Evolutionary conservation across 352 stramenopile genomes (phyloP), one percentile per base, ranked within the genome.

Genomic region (Aphanomyces astaci): DNA sequence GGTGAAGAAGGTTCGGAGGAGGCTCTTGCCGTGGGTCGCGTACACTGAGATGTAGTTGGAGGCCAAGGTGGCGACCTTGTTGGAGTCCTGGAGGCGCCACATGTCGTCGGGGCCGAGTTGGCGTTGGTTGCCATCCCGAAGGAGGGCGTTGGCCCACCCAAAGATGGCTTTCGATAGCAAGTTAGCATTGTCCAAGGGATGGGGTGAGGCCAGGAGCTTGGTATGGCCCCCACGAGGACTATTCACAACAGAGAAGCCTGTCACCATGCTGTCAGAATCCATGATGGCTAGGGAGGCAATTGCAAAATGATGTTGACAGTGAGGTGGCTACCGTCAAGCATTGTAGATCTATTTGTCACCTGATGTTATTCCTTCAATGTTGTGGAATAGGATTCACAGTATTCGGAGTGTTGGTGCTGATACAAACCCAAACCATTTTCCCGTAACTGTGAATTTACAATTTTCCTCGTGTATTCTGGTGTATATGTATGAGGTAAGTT

Each of bases 71-170:
- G 48, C 46, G 2, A 73, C 71, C 7, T 59, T 56, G 67, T 75
- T 78, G 10, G 60, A 64, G 22, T n/a, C 27, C 25, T 74, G 39
- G 28, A 83, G 28, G n/a, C 43, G 27, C 66, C 67, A 78, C 57
- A 89, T 28, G 59, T 86, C 79, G 5, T 75, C 45, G 11, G 66
- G 32, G 22, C 79, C 13, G n/a, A 89, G 72, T 66, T 83, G 76
- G 1, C 74, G 76, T 40, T 45, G 17, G 48, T 87, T 81, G 70
- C 81, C 79, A 2, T 66, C 1, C 7, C 52, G 28, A 69, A 88
- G 77, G 46, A 87, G 53, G 0, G 73, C 64, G 25, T 73, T 74
- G 40, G 75, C 76, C 70, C 73, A 87, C n/a, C 63, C 70, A 65
- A 88, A 84, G 28, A 84, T 68, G 31, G 84, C 56, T 2, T 64